A percentile compares a stretch with the other conserved stretches of the same genome.
phyloP scores from a whole-genome alignment of 106 monocot species.

The Phalaenopsis equestris region DNA sequence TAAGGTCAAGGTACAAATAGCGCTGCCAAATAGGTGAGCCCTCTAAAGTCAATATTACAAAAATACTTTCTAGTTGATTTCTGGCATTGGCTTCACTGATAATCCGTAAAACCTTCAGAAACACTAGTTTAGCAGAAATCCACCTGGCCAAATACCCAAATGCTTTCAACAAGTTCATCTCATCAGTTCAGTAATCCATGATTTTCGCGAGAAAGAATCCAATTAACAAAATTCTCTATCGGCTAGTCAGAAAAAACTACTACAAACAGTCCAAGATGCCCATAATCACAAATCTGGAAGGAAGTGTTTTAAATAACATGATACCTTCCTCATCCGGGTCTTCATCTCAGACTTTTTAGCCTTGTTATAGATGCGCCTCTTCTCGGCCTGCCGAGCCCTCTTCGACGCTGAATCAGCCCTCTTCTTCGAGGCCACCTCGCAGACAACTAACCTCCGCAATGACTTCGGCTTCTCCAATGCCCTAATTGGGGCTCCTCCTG shows the following conservation, averaged over 20 bases:
- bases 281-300: not conserved
- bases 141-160: not conserved
- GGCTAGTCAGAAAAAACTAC: not conserved
- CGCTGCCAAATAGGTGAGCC: too few relatives aligned
- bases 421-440: conserved; percentile 47
- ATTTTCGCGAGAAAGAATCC: not conserved
- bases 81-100: not conserved
- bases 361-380: conserved; percentile 66
- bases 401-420: conserved; percentile 73
- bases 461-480: conserved; percentile 25
- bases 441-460: conserved; percentile 39
- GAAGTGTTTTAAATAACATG: not conserved
- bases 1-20: too few relatives aligned
- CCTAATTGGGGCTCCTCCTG: conserved; percentile 18
- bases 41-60: too few relatives aligned
- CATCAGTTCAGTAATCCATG: not conserved
- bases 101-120: not conserved
- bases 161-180: not conserved
- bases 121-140: not conserved
- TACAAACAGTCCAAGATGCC: not conserved
- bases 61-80: too few relatives aligned
- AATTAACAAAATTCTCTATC: not conserved
- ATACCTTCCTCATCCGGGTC: conserved; percentile 81
- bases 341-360: conserved; percentile 56
- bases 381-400: conserved; percentile 76